phyloP scores from a whole-genome alignment of 495 filamentous ascomycete genomes.

The Pyrenula aspistea region DNA sequence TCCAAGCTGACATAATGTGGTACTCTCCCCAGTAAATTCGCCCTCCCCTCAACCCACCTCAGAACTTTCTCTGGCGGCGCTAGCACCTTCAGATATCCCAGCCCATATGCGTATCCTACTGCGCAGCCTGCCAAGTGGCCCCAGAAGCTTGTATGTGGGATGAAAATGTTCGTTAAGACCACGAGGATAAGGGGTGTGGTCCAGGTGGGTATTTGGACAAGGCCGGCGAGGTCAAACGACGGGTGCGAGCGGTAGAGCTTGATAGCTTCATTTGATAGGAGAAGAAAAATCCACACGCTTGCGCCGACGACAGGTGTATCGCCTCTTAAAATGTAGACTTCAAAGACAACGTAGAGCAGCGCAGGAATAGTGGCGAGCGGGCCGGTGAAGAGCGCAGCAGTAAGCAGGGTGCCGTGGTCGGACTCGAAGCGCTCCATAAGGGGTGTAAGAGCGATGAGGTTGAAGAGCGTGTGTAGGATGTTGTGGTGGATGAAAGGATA shows the following conservation, averaged over 20 bases:
- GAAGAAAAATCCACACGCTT: conserved; percentile 84
- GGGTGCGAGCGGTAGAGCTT: conserved; percentile 67
- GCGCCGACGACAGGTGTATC: conserved; percentile 69
- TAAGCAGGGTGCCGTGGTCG: conserved; percentile 84
- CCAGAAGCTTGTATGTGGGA: conserved; percentile 71
- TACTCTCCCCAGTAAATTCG: conserved; percentile 69
- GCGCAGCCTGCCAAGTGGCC: conserved; percentile 74
- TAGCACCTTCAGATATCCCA: conserved; percentile 75
- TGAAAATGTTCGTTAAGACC: conserved; percentile 54
- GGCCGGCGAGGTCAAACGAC: conserved; percentile 50
- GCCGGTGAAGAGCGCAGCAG: conserved; percentile 73
- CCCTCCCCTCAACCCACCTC: conserved; percentile 70
- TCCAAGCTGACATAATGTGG: conserved; percentile 87
- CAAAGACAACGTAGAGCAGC: conserved; percentile 55
- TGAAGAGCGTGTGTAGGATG: conserved; percentile 69
- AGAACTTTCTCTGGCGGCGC: conserved; percentile 72
- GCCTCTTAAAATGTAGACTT: conserved; percentile 49
- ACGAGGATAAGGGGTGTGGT: conserved; percentile 68
- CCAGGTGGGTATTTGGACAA: conserved; percentile 81
- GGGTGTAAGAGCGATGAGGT: conserved; percentile 67
- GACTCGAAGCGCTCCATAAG: conserved; percentile 84
- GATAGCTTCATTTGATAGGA: conserved; percentile 73
- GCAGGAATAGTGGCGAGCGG: conserved; percentile 73
- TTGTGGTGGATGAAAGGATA: conserved; percentile 79
- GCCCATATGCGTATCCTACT: conserved; percentile 75